Evolutionary conservation across 176 grass and related monocot species (phyloP), one percentile per base, ranked within the genome.

Genomic region (Carex scoparia): DNA sequence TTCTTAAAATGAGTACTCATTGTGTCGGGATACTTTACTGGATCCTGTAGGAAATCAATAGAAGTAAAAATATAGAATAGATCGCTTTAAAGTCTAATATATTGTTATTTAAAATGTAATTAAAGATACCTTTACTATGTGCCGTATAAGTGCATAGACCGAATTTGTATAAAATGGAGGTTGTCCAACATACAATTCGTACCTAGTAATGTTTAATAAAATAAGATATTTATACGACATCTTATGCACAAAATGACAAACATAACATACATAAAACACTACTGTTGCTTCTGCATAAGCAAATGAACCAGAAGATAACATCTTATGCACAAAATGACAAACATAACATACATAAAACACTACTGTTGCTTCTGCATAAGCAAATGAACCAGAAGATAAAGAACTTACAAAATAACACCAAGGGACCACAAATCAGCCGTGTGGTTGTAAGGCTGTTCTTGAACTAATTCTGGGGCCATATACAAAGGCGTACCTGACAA

Each of bases 161-260:
- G 92, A 98, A 84, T 98, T 98, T 89, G 92, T 98, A 87, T 98
- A 98, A 91, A 98, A 98, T 59, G 95, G 95, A 42, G 95, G 95
- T 18, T 98, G 95, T 40, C 95, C 95, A 84, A 98, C 95, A 91
- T 93, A 98, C 79, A 98, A 72, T 89, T 94, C 95, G 31, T 98
- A 98, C 85, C 95, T 98, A 80, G 10, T 32, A 80, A 85, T 86
- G 18, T 53, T 80, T 58, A 28, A 55, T 51, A 13, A 55, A 54
- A 76, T 31, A 14, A 54, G 3, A 55, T 55, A 10, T 15, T 76
- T 15, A 76, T 46, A 31, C 19, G 23, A 76, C 54, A 77, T 56
- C 19, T 77, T 32, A 54, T 77, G 48, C 19, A 33, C 28, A 55
- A 12, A 57, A 74, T 74, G 69, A 33, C 67, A 70, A 77, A 76